These are phyloP conservation scores for Pseudomicrostroma phylloplanum DNA, from an alignment of 1,284 basidiomycete species.

Conservation along the genomic window DNA sequence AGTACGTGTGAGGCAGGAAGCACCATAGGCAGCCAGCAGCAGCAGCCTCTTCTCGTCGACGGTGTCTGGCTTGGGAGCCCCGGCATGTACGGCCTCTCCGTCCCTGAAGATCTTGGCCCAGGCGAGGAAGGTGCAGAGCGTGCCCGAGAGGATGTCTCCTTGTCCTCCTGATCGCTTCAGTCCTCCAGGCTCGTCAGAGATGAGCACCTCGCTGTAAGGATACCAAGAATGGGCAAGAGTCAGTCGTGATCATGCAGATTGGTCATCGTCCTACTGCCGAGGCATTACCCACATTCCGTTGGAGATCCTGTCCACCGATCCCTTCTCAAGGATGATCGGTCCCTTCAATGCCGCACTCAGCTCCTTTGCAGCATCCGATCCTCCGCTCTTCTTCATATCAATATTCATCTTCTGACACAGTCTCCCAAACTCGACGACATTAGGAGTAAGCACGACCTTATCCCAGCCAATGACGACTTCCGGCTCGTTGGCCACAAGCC, in stretches of 20 bases:
- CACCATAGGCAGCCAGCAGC: conserved; percentile 78
- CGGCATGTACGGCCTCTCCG: conserved; percentile 51
- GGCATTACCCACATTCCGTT: conserved; percentile 17
- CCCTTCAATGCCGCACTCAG: conserved; percentile 72
- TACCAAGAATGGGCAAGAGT: background rate
- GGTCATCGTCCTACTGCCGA: background rate
- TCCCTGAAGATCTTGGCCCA: conserved; percentile 88
- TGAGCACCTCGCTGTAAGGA: conserved; percentile 57
- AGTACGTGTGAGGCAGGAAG: conserved; percentile 76
- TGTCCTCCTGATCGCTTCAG: conserved; percentile 90
- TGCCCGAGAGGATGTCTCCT: conserved; percentile 84
- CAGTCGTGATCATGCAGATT: background rate
- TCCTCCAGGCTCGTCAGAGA: conserved; percentile 68
- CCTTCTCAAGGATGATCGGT: conserved; percentile 88
- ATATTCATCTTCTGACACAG: conserved; percentile 68
- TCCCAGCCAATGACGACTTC: conserved; percentile 71
- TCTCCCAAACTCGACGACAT: conserved; percentile 85
- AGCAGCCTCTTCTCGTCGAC: conserved; percentile 60
- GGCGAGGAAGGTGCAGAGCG: conserved; percentile 78
- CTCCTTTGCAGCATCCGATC: conserved; percentile 46
- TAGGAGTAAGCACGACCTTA: conserved; percentile 80
- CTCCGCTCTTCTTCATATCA: conserved; percentile 17
- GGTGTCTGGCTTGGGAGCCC: background rate
- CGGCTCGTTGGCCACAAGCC: conserved; percentile 69
- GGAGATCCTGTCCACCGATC: conserved; percentile 53